Conservation (phyloP, 768 basidiomycete genomes). For the Rhodotorula babjevae region DNA sequence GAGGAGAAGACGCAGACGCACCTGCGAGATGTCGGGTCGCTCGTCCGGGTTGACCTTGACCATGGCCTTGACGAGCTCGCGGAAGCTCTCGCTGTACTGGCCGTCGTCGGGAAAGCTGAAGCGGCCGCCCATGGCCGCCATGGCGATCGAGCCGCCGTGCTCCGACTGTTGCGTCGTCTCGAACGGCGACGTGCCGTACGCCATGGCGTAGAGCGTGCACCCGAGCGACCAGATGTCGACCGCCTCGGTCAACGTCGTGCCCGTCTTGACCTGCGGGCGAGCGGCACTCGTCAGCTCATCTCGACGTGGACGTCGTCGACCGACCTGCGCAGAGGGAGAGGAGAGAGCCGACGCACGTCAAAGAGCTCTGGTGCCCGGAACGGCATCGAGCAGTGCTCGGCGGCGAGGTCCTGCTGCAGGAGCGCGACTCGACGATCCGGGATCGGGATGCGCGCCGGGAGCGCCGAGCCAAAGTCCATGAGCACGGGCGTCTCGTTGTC, state of each 20-base stretch:
- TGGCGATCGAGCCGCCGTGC: constrained; percentile 88
- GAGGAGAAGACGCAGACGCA: constrained; percentile 44
- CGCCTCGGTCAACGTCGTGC: constrained; percentile 17
- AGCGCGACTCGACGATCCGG: constrained; percentile 80
- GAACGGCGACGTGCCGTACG: constrained; percentile 93
- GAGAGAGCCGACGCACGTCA: constrained; percentile 53
- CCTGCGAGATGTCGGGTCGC: constrained; percentile 80
- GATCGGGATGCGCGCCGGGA: constrained; percentile 76
- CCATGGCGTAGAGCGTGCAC: constrained; percentile 88
- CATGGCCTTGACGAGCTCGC: constrained; percentile 75
- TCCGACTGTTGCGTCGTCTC: constrained; percentile 86
- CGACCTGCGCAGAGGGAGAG: no score
- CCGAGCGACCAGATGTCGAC: constrained; percentile 70
- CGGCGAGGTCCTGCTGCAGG: constrained; percentile 91
- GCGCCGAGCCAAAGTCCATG: constrained; percentile 95
- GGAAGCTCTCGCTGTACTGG: constrained; percentile 75
- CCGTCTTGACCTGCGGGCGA: constrained; percentile 22
- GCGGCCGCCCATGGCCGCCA: constrained; percentile 91
- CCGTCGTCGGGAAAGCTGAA: constrained; percentile 74
- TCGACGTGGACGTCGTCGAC: no score
- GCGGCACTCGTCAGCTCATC: no score
- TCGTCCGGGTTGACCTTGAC: constrained; percentile 74
- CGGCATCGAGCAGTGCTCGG: constrained; percentile 97
- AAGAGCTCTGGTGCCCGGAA: constrained; percentile 96
- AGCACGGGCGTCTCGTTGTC: constrained; percentile 75